phyloP scores from a whole-genome alignment of 441 rosid genomes.

The Pelargonium hybrid region DNA sequence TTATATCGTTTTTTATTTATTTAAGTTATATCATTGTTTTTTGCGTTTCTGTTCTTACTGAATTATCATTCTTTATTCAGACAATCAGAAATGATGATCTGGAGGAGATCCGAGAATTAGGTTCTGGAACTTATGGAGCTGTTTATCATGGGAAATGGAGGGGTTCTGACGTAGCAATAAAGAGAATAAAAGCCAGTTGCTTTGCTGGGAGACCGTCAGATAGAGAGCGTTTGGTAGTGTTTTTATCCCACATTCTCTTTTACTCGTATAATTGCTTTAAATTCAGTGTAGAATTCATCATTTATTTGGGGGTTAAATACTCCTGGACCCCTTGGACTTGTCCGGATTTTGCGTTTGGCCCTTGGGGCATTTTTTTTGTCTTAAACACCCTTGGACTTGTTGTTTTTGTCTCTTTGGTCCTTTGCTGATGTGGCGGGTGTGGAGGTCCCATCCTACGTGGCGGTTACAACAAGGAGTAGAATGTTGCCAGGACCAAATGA shows the following conservation, averaged over 20 bases:
- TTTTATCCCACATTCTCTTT: constrained; percentile 17
- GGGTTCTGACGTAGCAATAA: constrained; percentile 92
- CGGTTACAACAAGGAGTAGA: too few relatives aligned
- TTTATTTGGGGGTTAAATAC: too few relatives aligned
- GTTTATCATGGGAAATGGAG: constrained; percentile 96
- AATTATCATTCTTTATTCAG: constrained; percentile 31
- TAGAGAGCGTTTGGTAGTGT: constrained; percentile 80
- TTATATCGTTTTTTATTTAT: not conserved
- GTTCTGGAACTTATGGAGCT: constrained; percentile 88
- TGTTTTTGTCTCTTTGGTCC: too few relatives aligned
- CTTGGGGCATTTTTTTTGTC: too few relatives aligned
- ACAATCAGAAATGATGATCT: constrained; percentile 76
- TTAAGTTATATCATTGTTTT: not conserved
- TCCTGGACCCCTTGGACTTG: too few relatives aligned
- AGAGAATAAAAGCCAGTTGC: constrained; percentile 95
- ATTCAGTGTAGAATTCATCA: not conserved
- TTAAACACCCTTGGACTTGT: too few relatives aligned
- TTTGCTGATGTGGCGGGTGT: too few relatives aligned
- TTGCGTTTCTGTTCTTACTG: not conserved
- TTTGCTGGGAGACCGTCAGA: constrained; percentile 93
- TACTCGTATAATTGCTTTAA: not conserved
- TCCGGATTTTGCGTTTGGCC: too few relatives aligned
- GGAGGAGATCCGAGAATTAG: constrained; percentile 82
- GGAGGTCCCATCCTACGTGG: too few relatives aligned
- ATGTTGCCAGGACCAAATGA: too few relatives aligned